Conservation (phyloP, 495 filamentous ascomycete genomes). For the Aspergillus saccharolyticus region DNA sequence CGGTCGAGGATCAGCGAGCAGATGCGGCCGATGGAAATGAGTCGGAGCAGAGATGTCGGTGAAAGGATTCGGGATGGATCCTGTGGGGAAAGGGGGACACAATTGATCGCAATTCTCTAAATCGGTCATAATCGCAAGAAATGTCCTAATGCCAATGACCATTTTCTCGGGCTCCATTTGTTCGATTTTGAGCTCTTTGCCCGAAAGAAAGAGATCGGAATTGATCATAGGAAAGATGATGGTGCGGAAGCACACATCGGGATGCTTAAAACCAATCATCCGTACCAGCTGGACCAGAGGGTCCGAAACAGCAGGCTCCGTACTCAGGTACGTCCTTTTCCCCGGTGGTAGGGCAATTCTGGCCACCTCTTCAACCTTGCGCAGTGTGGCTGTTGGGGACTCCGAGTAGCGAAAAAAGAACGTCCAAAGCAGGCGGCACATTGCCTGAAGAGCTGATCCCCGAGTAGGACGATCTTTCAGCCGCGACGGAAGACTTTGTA, state of each 20-base stretch:
- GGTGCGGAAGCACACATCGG: slow-evolving; percentile 83
- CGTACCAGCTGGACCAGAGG: slow-evolving; percentile 89
- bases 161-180: slow-evolving; percentile 94
- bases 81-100: slow-evolving; percentile 73
- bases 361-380: slow-evolving; percentile 83
- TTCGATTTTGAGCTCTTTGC: slow-evolving; percentile 79
- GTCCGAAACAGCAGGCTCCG: slow-evolving; percentile 75
- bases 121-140: slow-evolving; percentile 87
- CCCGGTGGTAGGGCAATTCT: slow-evolving; percentile 73
- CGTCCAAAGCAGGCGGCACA: slow-evolving; percentile 92
- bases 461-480: slow-evolving; percentile 78
- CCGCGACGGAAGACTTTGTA: slow-evolving; percentile 66
- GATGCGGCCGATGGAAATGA: slow-evolving; percentile 35
- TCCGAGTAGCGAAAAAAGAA: slow-evolving; percentile 87
- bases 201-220: slow-evolving; percentile 71
- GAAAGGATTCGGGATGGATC: slow-evolving; percentile 42
- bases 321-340: slow-evolving; percentile 71
- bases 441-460: slow-evolving; percentile 77
- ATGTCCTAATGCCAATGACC: slow-evolving; percentile 91
- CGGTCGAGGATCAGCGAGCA: slow-evolving; percentile 34
- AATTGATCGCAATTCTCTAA: slow-evolving; percentile 79
- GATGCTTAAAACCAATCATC: slow-evolving; percentile 90
- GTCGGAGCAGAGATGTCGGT: slow-evolving; percentile 31
- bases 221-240: slow-evolving; percentile 95
- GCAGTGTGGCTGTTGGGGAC: slow-evolving; percentile 56